These are phyloP conservation scores for Plantago coronopus DNA, from an alignment of 305 asterid species.

Conservation along the genomic window DNA sequence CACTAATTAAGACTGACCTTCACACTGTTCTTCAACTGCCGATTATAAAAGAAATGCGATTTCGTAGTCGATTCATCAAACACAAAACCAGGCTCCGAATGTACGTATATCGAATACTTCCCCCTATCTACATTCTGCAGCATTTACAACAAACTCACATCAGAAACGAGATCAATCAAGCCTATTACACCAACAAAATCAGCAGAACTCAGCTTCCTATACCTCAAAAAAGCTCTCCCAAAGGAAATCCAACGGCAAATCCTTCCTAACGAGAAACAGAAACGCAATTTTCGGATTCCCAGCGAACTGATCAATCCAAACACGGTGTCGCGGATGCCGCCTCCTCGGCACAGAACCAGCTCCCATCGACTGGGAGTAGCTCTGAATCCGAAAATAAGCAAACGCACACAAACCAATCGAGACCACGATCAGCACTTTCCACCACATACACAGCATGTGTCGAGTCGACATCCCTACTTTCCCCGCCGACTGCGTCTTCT, in stretches of 20 bases:
- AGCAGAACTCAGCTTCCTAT: neutral
- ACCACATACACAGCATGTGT: slow-evolving; percentile 51
- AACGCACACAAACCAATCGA: slow-evolving; percentile 51
- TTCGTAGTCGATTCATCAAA: slow-evolving; percentile 79
- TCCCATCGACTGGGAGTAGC: slow-evolving; percentile 40
- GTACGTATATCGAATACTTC: slow-evolving; percentile 65
- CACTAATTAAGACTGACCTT: slow-evolving; percentile 39
- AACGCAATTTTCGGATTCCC: slow-evolving; percentile 82
- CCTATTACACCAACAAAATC: neutral
- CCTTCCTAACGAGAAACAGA: slow-evolving; percentile 57
- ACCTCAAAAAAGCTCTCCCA: slow-evolving; percentile 94
- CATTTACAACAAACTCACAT: slow-evolving; percentile 1
- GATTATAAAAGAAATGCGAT: slow-evolving; percentile 48
- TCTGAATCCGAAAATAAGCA: slow-evolving; percentile 65
- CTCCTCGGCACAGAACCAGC: slow-evolving; percentile 28
- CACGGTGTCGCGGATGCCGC: no score
- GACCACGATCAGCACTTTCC: slow-evolving; percentile 56
- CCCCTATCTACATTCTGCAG: slow-evolving; percentile 69
- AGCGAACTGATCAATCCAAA: slow-evolving; percentile 30
- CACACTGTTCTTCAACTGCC: slow-evolving; percentile 65
- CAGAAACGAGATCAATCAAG: neutral
- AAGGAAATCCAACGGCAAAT: slow-evolving; percentile 85
- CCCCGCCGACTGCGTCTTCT: slow-evolving; percentile 45
- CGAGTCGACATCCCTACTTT: slow-evolving; percentile 46
- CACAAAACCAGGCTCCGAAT: slow-evolving; percentile 80